Conservation (phyloP, 2,329 filamentous ascomycete genomes). For the Paramyrothecium roridum region DNA sequence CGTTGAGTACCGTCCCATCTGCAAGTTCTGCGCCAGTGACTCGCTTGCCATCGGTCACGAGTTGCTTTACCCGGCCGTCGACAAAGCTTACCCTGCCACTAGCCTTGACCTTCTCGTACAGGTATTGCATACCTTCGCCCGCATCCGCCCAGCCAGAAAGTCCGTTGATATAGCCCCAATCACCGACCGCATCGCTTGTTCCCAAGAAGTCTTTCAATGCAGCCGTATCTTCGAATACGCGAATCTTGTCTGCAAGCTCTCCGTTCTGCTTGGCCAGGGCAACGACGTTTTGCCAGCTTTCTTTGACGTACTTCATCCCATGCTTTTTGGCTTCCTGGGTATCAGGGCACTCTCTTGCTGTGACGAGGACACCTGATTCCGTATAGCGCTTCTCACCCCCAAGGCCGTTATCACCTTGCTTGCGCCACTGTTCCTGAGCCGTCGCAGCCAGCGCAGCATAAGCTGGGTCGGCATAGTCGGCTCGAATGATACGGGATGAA, state of each 20-base stretch:
- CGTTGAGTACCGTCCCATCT: slow-evolving; percentile 38
- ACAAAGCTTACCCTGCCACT: slow-evolving; percentile 56
- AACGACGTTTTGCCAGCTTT: slow-evolving; percentile 60
- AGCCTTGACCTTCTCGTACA: slow-evolving; percentile 51
- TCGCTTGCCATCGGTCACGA: slow-evolving; percentile 34
- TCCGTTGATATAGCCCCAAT: slow-evolving; percentile 71
- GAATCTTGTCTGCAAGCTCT: slow-evolving; percentile 34
- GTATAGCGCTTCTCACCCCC: slow-evolving; percentile 66
- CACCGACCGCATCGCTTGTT: slow-evolving; percentile 22
- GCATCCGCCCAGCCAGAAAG: slow-evolving; percentile 80
- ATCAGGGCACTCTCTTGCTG: slow-evolving; percentile 44
- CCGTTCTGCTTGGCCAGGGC: slow-evolving; percentile 39
- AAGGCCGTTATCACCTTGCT: slow-evolving; percentile 49
- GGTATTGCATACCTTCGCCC: slow-evolving; percentile 64
- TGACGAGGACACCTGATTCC: slow-evolving; percentile 66
- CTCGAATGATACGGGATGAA: slow-evolving; percentile 60
- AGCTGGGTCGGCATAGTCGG: slow-evolving; percentile 77
- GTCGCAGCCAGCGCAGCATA: slow-evolving; percentile 72
- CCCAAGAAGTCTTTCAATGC: slow-evolving; percentile 48
- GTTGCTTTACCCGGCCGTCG: slow-evolving; percentile 42
- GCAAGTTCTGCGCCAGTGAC: slow-evolving; percentile 51
- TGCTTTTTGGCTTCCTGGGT: slow-evolving; percentile 31
- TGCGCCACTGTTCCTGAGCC: slow-evolving; percentile 69
- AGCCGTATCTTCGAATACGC: slow-evolving; percentile 42
- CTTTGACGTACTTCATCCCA: slow-evolving; percentile 55